Evolutionary conservation across 192 early-diverging fungal genomes (phyloP).

Genomic region (Linnemannia schmuckeri): DNA sequence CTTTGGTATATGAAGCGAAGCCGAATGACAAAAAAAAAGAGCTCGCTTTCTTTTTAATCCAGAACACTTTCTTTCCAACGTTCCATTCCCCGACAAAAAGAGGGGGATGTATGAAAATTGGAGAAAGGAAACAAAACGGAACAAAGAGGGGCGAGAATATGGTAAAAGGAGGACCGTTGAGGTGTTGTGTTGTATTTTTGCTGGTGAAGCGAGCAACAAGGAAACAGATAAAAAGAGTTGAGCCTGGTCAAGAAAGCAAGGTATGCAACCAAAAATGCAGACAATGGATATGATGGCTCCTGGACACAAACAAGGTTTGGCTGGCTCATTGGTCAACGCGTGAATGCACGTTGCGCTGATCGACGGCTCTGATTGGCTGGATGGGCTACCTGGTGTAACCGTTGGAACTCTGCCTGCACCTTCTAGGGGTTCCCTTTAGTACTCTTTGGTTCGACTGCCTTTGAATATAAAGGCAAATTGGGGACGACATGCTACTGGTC

Average conservation of each 20-base stretch:
- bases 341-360: conserved; percentile 12
- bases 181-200: neutral
- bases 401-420: neutral
- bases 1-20: neutral
- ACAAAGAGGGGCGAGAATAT: neutral
- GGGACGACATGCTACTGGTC: neutral
- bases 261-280: neutral
- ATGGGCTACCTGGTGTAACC: neutral
- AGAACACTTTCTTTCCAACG: neutral
- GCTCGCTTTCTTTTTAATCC: neutral
- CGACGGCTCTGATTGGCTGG: conserved; percentile 11
- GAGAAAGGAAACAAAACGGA: neutral
- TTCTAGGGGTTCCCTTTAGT: neutral
- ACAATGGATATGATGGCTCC: neutral
- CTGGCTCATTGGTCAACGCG: neutral
- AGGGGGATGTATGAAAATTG: too few relatives aligned
- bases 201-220: neutral
- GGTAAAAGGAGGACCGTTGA: neutral
- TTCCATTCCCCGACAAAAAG: neutral
- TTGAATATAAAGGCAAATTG: neutral
- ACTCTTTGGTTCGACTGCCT: neutral
- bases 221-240: neutral
- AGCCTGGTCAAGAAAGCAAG: neutral
- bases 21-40: neutral
- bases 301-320: neutral